Percentiles rank a stretch among this genome's conserved stretches.
These are phyloP conservation scores for Gossypium stocksii DNA, from an alignment of 345 rosid species.

Conservation along the genomic window DNA sequence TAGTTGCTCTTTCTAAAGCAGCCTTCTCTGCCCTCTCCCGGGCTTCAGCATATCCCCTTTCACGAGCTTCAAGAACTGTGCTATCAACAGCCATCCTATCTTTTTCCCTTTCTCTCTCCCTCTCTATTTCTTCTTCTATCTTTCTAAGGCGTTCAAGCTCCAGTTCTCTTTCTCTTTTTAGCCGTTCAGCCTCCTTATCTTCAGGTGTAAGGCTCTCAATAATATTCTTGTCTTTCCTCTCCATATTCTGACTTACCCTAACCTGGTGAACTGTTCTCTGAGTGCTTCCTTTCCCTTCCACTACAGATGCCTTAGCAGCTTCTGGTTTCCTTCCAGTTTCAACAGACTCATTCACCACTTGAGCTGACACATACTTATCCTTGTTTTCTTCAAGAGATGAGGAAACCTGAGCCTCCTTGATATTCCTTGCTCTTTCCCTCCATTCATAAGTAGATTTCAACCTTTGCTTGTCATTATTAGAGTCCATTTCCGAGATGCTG, in stretches of 20 bases:
- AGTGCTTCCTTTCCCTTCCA: slow-evolving; percentile 30
- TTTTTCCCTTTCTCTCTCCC: slow-evolving; percentile 70
- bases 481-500: slow-evolving; percentile 19
- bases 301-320: slow-evolving; percentile 23
- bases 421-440: slow-evolving; percentile 29
- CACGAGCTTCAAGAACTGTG: slow-evolving; percentile 51
- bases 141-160: slow-evolving; percentile 64
- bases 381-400: slow-evolving; percentile 30
- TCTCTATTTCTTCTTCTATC: slow-evolving; percentile 83
- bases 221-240: slow-evolving; percentile 35
- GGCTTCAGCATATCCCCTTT: slow-evolving; percentile 41
- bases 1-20: slow-evolving; percentile 52
- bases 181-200: slow-evolving; percentile 50
- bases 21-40: slow-evolving; percentile 55
- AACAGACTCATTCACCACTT: slow-evolving; percentile 26
- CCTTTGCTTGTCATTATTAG: slow-evolving; percentile 31
- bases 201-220: slow-evolving; percentile 29
- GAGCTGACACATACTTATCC: slow-evolving; percentile 37
- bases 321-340: slow-evolving; percentile 34
- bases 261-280: slow-evolving; percentile 32
- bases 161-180: slow-evolving; percentile 54
- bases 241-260: slow-evolving; percentile 22
- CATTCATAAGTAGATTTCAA: slow-evolving; percentile 28
- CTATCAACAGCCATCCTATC: slow-evolving; percentile 89
- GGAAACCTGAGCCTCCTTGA: slow-evolving; percentile 22